Base-by-base conservation (phyloP, 345 rosid species). In the Citrus reticulata region DNA sequence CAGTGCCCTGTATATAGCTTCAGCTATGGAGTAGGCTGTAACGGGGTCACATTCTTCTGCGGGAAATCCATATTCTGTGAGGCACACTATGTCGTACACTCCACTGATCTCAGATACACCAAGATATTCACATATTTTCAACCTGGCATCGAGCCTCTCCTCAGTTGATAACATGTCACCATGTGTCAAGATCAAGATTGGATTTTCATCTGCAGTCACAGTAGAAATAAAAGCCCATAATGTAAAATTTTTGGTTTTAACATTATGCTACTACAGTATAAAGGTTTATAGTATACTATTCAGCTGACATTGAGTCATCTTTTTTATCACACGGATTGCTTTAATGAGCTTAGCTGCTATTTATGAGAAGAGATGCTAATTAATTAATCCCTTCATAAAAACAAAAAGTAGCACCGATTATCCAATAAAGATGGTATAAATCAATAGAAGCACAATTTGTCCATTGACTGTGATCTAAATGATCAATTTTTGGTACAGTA, bases 41-140 rank as follows among this genome's bases (percentile, higher is more conserved):
- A 88, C 74, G 0, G 92, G 92, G 27, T 91, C 92, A 0, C 82
- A 81, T 73, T 91, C 90, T 80, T 91, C 90, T 0, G 89, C 82
- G 3, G 85, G 83, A 71, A 85, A 84, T 51, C 91, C 94, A 34
- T 85, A 87, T 68, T 89, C 92, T 9, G 89, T 88, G 61, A 91
- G 86, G 79, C 90, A 91, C 27, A 82, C 83, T 7, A 88, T 73
- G 84, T 91, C 91, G 49, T 84, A 89, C 7, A 84, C 86, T 7
- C 89, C 88, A 4, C 82, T 85, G 0, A 78, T 81, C 85, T 80
- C 90, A 0, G 88, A 77, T 62, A 83, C 72, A 17, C 83, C 86
- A 1, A 89, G 78, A 30, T 59, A 20, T 77, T 86, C 88, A 22
- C 89, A 86, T 77, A 91, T 68, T 70, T 82, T 86, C 68, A 91